A percentile compares a stretch with the other conserved stretches of the same genome.
Evolutionary conservation across 495 filamentous ascomycete species (phyloP).

Genomic region (Penicillium silybi): DNA sequence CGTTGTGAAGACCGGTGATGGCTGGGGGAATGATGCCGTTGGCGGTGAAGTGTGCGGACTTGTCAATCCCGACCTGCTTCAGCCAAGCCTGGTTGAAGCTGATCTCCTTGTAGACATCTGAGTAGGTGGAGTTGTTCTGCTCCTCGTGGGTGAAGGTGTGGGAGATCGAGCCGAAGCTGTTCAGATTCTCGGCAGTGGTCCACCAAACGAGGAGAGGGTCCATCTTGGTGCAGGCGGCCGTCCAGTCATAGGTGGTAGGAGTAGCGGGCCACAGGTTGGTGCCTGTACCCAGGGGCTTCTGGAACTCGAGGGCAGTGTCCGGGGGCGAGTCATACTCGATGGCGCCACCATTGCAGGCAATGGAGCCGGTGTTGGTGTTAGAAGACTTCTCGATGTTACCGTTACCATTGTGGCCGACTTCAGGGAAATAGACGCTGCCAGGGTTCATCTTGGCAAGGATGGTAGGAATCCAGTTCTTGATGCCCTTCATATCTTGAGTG

Average conservation of each 20-base stretch:
- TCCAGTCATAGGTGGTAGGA: constrained; percentile 47
- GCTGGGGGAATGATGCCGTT: constrained; percentile 59
- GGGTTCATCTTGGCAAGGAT: constrained; percentile 52
- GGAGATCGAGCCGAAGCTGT: constrained; percentile 53
- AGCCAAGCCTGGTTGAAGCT: constrained; percentile 59
- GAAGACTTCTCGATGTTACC: constrained; percentile 53
- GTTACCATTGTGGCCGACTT: constrained; percentile 60
- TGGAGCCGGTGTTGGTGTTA: constrained; percentile 28
- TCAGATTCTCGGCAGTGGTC: constrained; percentile 38
- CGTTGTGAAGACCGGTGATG: constrained; percentile 64
- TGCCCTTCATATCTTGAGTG: constrained; percentile 44
- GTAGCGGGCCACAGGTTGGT: constrained; percentile 50
- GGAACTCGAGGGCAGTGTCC: constrained; percentile 51
- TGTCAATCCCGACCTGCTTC: constrained; percentile 43
- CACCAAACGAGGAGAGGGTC: constrained; percentile 53
- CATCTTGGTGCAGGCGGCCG: constrained; percentile 38
- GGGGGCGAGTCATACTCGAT: constrained; percentile 36
- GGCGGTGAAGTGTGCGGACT: constrained; percentile 39
- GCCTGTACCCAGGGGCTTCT: constrained; percentile 56
- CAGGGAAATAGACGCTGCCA: constrained; percentile 53
- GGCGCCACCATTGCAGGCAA: constrained; percentile 29
- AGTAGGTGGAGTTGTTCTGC: constrained; percentile 58
- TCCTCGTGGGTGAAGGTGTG: constrained; percentile 63
- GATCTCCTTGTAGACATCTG: constrained; percentile 54
- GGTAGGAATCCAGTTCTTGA: constrained; percentile 45